These are phyloP conservation scores for Mentha longifolia DNA, from an alignment of 257 asterid species.

Conservation along the genomic window DNA sequence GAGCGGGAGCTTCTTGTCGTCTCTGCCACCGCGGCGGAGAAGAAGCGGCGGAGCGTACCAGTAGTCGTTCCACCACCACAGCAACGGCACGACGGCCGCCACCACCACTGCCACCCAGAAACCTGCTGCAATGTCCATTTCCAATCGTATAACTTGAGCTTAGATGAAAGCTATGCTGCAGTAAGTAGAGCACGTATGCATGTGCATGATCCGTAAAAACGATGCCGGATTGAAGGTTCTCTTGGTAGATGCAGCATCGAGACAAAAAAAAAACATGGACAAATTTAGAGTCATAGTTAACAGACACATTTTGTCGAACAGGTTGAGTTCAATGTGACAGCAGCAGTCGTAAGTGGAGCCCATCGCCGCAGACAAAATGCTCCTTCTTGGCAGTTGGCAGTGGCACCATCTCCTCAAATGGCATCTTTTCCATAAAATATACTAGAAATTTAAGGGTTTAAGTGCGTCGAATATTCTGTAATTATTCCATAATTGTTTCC, in stretches of 20 bases:
- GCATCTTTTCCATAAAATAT: not conserved
- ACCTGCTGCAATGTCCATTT: not conserved
- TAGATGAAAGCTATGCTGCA: not conserved
- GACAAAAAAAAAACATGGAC: not conserved
- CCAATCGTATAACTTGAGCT: not conserved
- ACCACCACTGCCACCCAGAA: not conserved
- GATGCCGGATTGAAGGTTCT: conserved; percentile 26
- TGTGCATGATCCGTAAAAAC: not conserved
- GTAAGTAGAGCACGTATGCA: not conserved
- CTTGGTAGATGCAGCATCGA: not conserved
- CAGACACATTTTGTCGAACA: not conserved
- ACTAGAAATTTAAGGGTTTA: too few species aligned
- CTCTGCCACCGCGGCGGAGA: conserved; percentile 7
- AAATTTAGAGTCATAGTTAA: not conserved
- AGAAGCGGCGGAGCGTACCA: conserved; percentile 40
- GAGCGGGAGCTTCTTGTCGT: conserved; percentile 47
- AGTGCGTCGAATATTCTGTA: too few species aligned
- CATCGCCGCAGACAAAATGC: not conserved
- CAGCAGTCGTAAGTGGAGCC: not conserved
- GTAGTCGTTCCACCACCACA: conserved; percentile 55
- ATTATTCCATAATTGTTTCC: too few species aligned
- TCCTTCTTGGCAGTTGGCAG: not conserved
- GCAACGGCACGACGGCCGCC: conserved; percentile 2
- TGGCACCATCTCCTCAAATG: not conserved
- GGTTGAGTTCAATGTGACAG: not conserved